Conservation (phyloP, 1,284 basidiomycete genomes). For the Trichosporon faecale region DNA sequence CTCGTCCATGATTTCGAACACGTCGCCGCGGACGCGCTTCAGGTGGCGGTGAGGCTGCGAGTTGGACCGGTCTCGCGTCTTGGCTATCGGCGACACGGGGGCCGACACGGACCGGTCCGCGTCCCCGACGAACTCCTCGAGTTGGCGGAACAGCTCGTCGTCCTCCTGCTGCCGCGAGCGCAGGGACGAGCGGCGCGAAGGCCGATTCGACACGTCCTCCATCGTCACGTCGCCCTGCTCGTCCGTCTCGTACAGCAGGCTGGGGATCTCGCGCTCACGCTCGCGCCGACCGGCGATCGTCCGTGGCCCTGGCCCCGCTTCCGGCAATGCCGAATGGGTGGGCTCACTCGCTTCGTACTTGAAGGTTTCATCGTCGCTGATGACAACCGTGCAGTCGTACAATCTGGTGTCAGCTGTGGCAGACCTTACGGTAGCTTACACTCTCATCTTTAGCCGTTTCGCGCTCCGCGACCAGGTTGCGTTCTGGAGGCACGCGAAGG, state of each 20-base stretch:
- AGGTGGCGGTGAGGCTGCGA: conserved; percentile 27
- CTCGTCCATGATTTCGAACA: conserved; percentile 54
- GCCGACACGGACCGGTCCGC: conserved; percentile 21
- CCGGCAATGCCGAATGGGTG: neutral
- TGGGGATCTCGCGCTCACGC: neutral
- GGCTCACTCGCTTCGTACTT: neutral
- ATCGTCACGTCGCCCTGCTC: conserved; percentile 22
- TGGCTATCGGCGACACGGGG: neutral
- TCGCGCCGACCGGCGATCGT: conserved; percentile 5
- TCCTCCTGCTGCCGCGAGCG: conserved; percentile 16
- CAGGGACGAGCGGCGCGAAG: conserved; percentile 4
- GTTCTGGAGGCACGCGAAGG: conserved; percentile 56
- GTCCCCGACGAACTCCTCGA: conserved; percentile 42
- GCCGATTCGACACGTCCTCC: conserved; percentile 9
- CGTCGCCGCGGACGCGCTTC: conserved; percentile 35
- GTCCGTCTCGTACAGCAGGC: conserved; percentile 7
- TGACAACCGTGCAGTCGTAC: conserved; percentile 55
- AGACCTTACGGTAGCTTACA: conserved; percentile 35
- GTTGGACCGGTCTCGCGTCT: conserved; percentile 2
- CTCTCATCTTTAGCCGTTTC: conserved; percentile 48
- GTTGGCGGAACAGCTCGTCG: conserved; percentile 37
- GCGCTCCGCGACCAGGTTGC: conserved; percentile 54
- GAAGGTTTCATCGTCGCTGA: conserved; percentile 40
- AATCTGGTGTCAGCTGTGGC: conserved; percentile 33
- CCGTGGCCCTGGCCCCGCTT: conserved; percentile 11